Conservation (phyloP, 106 monocot species). For the Dioscorea alata region DNA sequence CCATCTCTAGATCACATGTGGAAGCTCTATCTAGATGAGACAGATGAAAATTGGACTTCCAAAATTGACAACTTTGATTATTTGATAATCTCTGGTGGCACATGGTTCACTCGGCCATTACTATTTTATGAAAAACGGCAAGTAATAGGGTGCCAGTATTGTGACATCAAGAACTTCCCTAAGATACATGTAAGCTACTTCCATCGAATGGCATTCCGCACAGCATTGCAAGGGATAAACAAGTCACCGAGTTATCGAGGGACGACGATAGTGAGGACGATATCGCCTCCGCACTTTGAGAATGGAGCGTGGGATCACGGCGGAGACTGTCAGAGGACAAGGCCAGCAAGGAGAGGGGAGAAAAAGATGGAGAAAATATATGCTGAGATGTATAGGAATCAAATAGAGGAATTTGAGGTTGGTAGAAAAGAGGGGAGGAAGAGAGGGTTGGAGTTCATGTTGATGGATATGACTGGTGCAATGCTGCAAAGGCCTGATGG, state of each 20-base stretch:
- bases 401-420: constrained; percentile 10
- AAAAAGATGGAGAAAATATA: not conserved
- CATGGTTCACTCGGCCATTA: constrained; percentile 25
- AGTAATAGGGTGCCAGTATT: constrained; percentile 20
- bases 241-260: not conserved
- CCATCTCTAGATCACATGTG: not conserved
- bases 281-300: constrained; percentile 28
- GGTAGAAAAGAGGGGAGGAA: constrained; percentile 12
- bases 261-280: constrained; percentile 14
- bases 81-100: constrained; percentile 19
- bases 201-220: constrained; percentile 13
- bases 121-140: constrained; percentile 3
- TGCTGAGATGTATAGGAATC: constrained; percentile 8
- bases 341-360: constrained; percentile 8
- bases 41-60: constrained; percentile 8
- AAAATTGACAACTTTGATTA: constrained; percentile 4
- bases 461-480: constrained; percentile 18
- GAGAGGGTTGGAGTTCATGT: constrained; percentile 15
- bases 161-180: not conserved
- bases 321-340: constrained; percentile 15
- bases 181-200: constrained; percentile 2
- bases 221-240: constrained; percentile 10
- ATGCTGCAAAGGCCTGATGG: constrained; percentile 25
- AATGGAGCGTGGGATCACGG: constrained; percentile 22
- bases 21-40: constrained; percentile 16